Percentiles rank a stretch among this genome's conserved stretches.
Conservation (phyloP, 2,329 filamentous ascomycete species). For the Gremmenia infestans region DNA sequence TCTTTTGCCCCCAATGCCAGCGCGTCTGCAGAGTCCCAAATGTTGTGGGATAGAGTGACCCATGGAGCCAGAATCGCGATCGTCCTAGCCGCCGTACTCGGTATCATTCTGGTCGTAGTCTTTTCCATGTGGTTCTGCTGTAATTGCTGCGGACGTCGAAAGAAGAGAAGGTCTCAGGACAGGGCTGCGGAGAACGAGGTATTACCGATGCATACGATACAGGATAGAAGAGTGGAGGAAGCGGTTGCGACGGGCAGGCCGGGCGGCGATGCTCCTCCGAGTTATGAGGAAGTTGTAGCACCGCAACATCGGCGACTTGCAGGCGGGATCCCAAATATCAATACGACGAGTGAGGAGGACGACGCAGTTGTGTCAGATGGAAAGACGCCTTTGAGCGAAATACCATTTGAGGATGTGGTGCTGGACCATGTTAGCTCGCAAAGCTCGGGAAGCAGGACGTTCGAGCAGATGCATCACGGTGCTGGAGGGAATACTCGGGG, state of each 20-base stretch:
- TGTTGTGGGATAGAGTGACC: constrained; percentile 4
- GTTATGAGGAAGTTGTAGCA: constrained; percentile 21
- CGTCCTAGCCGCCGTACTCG: constrained; percentile 6
- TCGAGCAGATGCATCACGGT: constrained; percentile 15
- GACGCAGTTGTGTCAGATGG: constrained; percentile 24
- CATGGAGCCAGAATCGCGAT: constrained; percentile 7
- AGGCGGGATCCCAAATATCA: constrained; percentile 11
- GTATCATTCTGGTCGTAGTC: constrained; percentile 9
- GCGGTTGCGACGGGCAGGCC: background rate
- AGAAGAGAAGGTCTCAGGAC: background rate
- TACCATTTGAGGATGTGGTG: constrained; percentile 27
- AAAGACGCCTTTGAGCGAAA: constrained; percentile 27
- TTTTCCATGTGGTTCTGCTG: constrained; percentile 19
- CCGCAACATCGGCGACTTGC: constrained; percentile 16
- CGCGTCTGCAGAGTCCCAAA: background rate
- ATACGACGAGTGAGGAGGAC: constrained; percentile 15
- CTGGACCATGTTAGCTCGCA: constrained; percentile 15
- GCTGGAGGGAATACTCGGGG: constrained; percentile 21
- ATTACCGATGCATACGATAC: constrained; percentile 6
- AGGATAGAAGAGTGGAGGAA: background rate
- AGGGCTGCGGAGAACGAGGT: background rate
- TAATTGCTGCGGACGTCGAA: constrained; percentile 18
- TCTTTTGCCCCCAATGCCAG: background rate
- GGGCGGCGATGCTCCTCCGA: constrained; percentile 13
- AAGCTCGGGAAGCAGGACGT: constrained; percentile 16